These are phyloP conservation scores for Cladorrhinum samala DNA, from an alignment of 495 filamentous ascomycete genomes.

Conservation along the genomic window DNA sequence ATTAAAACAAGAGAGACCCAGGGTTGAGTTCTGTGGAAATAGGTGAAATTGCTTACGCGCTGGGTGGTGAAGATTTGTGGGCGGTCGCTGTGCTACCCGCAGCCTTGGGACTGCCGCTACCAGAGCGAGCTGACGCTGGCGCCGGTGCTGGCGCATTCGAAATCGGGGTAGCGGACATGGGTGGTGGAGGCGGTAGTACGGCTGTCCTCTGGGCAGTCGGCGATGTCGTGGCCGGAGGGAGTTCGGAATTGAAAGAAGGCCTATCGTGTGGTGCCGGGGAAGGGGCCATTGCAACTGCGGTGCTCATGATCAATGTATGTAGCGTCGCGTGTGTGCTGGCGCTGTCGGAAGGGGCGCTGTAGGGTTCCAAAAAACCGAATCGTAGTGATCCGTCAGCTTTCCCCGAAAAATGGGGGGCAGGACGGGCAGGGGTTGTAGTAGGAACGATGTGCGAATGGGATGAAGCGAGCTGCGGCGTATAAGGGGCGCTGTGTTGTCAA, in stretches of 20 bases:
- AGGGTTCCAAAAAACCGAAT: constrained; percentile 4
- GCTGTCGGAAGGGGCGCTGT: constrained; percentile 1
- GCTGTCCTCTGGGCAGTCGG: constrained; percentile 40
- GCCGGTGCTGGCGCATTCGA: constrained; percentile 35
- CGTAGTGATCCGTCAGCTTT: constrained; percentile 6
- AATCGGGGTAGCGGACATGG: constrained; percentile 35
- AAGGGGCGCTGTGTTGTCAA: neutral
- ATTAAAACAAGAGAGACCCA: constrained; percentile 1
- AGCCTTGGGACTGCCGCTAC: constrained; percentile 45
- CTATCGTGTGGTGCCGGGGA: constrained; percentile 55
- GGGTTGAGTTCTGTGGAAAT: constrained; percentile 1
- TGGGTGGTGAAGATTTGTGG: constrained; percentile 44
- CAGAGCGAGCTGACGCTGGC: constrained; percentile 31
- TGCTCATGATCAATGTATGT: constrained; percentile 44
- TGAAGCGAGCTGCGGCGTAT: constrained; percentile 11
- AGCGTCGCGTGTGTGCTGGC: constrained; percentile 1
- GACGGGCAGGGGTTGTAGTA: constrained; percentile 15
- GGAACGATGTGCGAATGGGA: constrained; percentile 14
- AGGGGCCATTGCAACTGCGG: constrained; percentile 54
- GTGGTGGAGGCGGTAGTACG: constrained; percentile 26
- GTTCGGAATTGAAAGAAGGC: constrained; percentile 43
- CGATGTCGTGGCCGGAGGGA: constrained; percentile 39
- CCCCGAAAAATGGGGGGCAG: constrained; percentile 22
- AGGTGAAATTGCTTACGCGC: constrained; percentile 40
- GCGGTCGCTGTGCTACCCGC: constrained; percentile 32